Percentiles rank a stretch among this genome's conserved stretches.
Conservation (phyloP, 306 rosid genomes). For the Astragalus glycyphyllos region DNA sequence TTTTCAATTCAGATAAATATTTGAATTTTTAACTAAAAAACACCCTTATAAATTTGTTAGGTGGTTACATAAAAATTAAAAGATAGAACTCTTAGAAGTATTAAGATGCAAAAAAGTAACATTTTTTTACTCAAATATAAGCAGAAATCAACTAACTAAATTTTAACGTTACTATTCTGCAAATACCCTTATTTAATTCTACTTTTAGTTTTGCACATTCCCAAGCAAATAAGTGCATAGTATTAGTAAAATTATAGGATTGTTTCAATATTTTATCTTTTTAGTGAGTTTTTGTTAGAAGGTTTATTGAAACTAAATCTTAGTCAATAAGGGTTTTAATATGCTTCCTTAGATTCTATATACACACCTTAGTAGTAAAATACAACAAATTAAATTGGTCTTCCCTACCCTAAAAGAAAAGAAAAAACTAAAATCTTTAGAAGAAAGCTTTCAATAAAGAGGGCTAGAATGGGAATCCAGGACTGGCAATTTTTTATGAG, state of each 20-base stretch:
- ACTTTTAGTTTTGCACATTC: too few relatives aligned
- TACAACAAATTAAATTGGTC: conserved; percentile 5
- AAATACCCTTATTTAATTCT: too few relatives aligned
- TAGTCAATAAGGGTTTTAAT: conserved; percentile 9
- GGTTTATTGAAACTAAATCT: background rate
- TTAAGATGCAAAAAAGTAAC: too few relatives aligned
- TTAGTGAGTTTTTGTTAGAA: background rate
- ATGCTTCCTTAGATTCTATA: conserved; percentile 1
- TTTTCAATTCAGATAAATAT: background rate
- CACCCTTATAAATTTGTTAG: background rate
- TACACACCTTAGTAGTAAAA: conserved; percentile 25
- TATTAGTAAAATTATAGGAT: too few relatives aligned
- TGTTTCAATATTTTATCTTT: background rate
- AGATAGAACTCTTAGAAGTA: too few relatives aligned
- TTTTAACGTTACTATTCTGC: too few relatives aligned
- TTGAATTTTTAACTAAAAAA: too few relatives aligned
- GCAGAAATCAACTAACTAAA: too few relatives aligned
- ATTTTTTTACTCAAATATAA: too few relatives aligned
- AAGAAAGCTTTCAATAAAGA: conserved; percentile 32
- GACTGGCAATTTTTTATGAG: conserved; percentile 9
- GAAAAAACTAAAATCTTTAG: conserved; percentile 30
- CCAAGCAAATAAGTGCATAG: too few relatives aligned
- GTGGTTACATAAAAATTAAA: too few relatives aligned
- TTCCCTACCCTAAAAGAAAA: conserved; percentile 14
- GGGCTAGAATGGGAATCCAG: conserved; percentile 28